A percentile compares a stretch with the other conserved stretches of the same genome.
These are phyloP conservation scores for Talaromyces verruculosus DNA, from an alignment of 2,329 filamentous ascomycete genomes.

Conservation along the genomic window DNA sequence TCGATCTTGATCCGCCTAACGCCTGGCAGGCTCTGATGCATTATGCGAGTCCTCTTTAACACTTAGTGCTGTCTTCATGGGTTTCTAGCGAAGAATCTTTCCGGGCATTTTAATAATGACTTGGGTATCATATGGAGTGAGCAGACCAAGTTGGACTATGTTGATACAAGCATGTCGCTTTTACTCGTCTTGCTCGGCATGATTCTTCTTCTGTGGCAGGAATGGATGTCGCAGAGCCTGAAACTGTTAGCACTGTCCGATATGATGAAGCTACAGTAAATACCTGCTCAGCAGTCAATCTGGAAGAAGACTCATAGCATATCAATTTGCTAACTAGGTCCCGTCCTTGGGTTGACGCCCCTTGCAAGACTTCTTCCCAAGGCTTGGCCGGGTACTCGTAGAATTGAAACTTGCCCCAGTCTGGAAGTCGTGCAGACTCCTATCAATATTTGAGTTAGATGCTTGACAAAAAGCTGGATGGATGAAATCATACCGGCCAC, in stretches of 20 bases:
- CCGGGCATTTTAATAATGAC: not conserved
- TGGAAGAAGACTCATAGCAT: constrained; percentile 66
- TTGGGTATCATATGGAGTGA: not conserved
- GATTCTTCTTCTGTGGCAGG: constrained; percentile 24
- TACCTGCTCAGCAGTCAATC: constrained; percentile 67
- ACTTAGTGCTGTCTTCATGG: no score
- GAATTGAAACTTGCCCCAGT: constrained; percentile 86
- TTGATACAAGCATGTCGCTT: not conserved
- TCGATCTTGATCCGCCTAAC: not conserved
- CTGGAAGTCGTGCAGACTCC: constrained; percentile 60
- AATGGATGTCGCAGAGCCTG: constrained; percentile 44
- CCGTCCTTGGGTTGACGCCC: constrained; percentile 57
- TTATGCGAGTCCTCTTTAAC: no score
- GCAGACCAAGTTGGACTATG: not conserved
- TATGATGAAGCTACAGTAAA: constrained; percentile 20
- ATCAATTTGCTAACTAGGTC: constrained; percentile 69
- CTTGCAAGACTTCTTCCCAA: constrained; percentile 71
- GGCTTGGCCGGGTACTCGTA: constrained; percentile 64
- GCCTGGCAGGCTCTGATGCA: not conserved
- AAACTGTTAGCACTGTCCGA: constrained; percentile 1
- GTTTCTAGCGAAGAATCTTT: no score
- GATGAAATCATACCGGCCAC: constrained; percentile 67
- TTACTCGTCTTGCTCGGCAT: not conserved
- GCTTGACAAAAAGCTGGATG: not conserved
- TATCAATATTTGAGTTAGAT: constrained; percentile 23